phyloP scores from a whole-genome alignment of 805 yeast species.

The Yamadazyma paraphyllophila region DNA sequence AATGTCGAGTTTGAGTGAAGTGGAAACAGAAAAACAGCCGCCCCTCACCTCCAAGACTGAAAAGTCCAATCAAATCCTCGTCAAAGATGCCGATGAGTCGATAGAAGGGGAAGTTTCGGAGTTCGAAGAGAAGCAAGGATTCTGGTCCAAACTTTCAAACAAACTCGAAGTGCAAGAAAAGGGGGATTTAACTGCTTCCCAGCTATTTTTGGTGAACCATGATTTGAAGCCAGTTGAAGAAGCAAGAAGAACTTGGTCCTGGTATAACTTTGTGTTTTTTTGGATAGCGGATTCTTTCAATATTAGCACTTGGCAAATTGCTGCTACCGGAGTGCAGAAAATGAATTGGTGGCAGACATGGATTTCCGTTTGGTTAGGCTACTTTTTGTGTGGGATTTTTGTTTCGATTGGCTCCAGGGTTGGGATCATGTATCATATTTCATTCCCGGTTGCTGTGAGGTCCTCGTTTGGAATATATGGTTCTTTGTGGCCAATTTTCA shows the following conservation, averaged over 20 bases:
- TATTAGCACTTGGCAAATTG: constrained; percentile 89
- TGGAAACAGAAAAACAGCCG: constrained; percentile 1
- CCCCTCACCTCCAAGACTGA: neutral
- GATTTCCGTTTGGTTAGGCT: constrained; percentile 87
- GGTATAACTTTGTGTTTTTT: constrained; percentile 76
- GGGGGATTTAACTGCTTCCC: constrained; percentile 49
- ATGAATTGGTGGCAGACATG: constrained; percentile 90
- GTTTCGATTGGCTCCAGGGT: constrained; percentile 71
- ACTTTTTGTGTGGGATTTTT: constrained; percentile 64
- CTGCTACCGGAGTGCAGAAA: constrained; percentile 72
- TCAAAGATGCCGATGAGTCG: constrained; percentile 10
- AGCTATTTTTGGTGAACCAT: constrained; percentile 66
- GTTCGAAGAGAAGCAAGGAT: constrained; percentile 11
- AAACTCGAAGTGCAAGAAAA: constrained; percentile 32
- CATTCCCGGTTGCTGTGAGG: constrained; percentile 81
- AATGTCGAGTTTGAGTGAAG: neutral
- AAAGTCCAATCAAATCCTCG: neutral
- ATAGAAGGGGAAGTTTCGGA: constrained; percentile 12
- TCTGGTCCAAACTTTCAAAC: constrained; percentile 12
- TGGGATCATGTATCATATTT: constrained; percentile 76
- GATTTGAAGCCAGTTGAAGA: constrained; percentile 80
- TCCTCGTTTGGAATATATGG: constrained; percentile 87
- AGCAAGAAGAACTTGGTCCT: constrained; percentile 76
- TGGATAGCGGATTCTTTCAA: constrained; percentile 92
- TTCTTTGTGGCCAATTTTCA: constrained; percentile 82